Evolutionary conservation across 140 eudicot species (phyloP), one percentile per base, ranked within the genome.

Genomic region (Senecio squalidus): DNA sequence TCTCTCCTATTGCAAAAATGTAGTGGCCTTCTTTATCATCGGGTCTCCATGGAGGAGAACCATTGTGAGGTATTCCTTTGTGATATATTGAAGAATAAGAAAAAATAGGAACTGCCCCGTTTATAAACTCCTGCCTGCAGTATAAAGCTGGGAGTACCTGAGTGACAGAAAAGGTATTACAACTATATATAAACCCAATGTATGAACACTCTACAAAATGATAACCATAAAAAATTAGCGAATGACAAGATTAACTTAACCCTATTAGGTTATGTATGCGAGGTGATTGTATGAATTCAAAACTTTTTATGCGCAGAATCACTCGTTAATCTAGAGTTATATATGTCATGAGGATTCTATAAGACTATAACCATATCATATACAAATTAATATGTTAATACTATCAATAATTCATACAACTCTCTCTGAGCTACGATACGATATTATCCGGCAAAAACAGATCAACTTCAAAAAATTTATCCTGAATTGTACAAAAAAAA

Each of bases 11-110:
- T 9, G 78, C 82, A 63, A 83, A 91, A 26, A 77, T 76, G 60
- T 86, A 91, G 58, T 91, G 98, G 14, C 98, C 98, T 63, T 91
- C 98, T 72, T 82, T 84, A 60, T 91, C 96, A 71, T 91, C 98
- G 2, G 81, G 80, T 64, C 98, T 86, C 94, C 85, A 79, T 20
- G 98, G 98, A 48, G 98, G 96, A 46, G 98, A 83, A 49, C 85
- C 92, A 65, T 73, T 72, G 41, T 74, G 91, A 53, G 84, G 81
- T 56, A 89, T 62, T 40, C 88, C 97, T 69, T 85, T 80, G 73
- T 81, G 81, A 76, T 84, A 88, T 71, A 84, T 81, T 45, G 96
- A 88, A 24, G 94, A 88, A 64, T 78, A 88, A 15, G 86, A 89
- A 66, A 77, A 82, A 55, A 71, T 80, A 20, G 89, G 86, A 43